Evolutionary conservation across 2,329 filamentous ascomycete genomes (phyloP), one percentile per base, ranked within the genome.

Genomic region (Passalora sequoiae): DNA sequence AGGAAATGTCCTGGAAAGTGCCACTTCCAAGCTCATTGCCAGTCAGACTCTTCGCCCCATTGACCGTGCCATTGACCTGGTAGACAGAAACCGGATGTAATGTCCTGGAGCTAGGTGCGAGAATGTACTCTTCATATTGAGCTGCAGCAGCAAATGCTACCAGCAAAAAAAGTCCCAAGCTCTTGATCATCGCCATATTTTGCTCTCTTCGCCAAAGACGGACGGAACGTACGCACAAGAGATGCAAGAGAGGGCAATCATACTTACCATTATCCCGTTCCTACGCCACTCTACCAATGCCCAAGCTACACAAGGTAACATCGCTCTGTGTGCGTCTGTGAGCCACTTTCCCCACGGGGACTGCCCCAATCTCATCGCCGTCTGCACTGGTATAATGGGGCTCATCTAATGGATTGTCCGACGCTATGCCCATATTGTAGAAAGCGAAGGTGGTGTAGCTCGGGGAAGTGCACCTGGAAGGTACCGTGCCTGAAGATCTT

Each of bases 111-210:
- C 49, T 53, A 0, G 67, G 67, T 1, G 67, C 65, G 2, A 70
- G 56, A 20, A 70, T 70, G 47, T 69, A 69, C 38, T 69, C 51
- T 6, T 64, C 58, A 37, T 70, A 69, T 19, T 51, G 50, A 17
- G 58, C 55, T 7, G 58, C 56, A 12, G 41, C 28, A 15, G 42
- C 32, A 24, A 50, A 40, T 6, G 27, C 32, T 9, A 30, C 39
- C 30, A 28, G 36, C n/a, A 38, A 31, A 17, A 32, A 22, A 6
- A 24, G 35, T 36, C 9, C 21, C 15, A 53, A 25, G 19, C 33
- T 21, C 3, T 36, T 36, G 16, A 36, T 20, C 8, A 6, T 24
- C 8, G 20, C 19, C 33, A 36, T 36, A 6, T 15, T 24, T 12
- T 36, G 33, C 19, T 8, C 12, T 22, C n/a, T 22, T 24, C 13